Percentiles rank a stretch among this genome's conserved stretches.
These are phyloP conservation scores for Chaetomium sp. DNA, from an alignment of 2,329 filamentous ascomycete genomes.

Conservation along the genomic window DNA sequence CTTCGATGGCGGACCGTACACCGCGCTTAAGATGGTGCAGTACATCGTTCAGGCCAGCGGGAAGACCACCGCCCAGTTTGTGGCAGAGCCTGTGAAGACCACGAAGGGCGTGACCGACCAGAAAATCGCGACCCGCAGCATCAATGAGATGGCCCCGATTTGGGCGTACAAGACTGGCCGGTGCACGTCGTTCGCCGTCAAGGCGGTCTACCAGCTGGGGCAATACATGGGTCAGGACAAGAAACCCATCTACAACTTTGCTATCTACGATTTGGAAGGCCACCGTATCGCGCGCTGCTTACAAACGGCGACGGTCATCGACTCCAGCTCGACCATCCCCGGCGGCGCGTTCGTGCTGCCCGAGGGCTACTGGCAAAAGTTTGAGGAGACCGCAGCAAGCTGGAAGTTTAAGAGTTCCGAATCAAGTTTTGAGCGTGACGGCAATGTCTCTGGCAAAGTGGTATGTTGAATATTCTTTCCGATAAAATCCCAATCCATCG, in stretches of 20 bases:
- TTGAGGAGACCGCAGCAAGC: not conserved
- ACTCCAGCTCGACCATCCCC: constrained; percentile 1
- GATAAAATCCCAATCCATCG: not conserved
- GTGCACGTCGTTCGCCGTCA: constrained; percentile 4
- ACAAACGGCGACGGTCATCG: not conserved
- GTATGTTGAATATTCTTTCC: not conserved
- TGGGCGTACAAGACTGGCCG: not conserved
- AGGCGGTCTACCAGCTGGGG: not conserved
- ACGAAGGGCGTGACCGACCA: not conserved
- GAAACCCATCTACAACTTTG: not conserved
- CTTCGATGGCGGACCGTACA: not conserved
- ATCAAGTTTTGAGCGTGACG: constrained; percentile 1
- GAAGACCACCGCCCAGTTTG: not conserved
- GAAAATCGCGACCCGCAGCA: not conserved
- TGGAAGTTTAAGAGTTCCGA: constrained; percentile 3
- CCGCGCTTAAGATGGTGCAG: not conserved
- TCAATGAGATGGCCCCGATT: not conserved
- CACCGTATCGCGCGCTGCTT: constrained; percentile 2
- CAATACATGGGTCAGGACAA: not conserved
- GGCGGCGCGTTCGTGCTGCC: not conserved
- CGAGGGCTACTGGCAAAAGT: not conserved
- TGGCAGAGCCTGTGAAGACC: not conserved
- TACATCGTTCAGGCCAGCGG: not conserved
- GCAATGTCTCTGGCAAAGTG: not conserved
- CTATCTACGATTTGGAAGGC: not conserved